Evolutionary conservation across 441 rosid species (phyloP).

Genomic region (Lagerstroemia fauriei): DNA sequence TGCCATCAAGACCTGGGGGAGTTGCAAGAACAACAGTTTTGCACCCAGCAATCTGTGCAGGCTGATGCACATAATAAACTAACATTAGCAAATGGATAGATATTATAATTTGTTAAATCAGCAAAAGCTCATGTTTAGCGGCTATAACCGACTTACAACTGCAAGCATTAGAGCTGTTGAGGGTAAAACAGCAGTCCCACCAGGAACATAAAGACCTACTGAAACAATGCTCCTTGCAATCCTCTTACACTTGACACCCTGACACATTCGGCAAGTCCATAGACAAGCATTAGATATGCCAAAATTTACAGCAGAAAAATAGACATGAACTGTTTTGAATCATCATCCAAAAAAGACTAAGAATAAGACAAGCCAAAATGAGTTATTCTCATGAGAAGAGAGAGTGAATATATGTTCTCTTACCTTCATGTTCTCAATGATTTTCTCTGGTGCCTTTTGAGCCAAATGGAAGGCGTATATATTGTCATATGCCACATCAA

Average conservation of each 20-base stretch:
- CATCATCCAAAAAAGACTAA: not conserved
- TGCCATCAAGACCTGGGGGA: conserved; percentile 83
- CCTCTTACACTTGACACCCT: conserved; percentile 92
- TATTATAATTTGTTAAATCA: conserved; percentile 9
- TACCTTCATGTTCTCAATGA: conserved; percentile 80
- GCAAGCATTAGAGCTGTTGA: conserved; percentile 94
- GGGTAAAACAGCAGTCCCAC: conserved; percentile 93
- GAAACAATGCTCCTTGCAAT: conserved; percentile 84
- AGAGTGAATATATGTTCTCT: conserved; percentile 25
- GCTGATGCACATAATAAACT: conserved; percentile 46
- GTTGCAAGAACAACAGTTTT: conserved; percentile 83
- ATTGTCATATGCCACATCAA: conserved; percentile 87
- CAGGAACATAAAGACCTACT: conserved; percentile 93
- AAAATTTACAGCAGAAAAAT: not conserved
- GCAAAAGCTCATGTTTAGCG: not conserved
- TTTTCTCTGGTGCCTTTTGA: conserved; percentile 63
- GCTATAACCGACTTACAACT: conserved; percentile 53
- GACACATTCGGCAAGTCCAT: conserved; percentile 15
- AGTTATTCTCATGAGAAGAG: not conserved
- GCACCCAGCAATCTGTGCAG: conserved; percentile 97
- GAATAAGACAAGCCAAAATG: not conserved
- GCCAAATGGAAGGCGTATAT: conserved; percentile 83
- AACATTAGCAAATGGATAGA: not conserved
- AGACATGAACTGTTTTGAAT: not conserved
- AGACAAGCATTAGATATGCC: not conserved